Conservation (phyloP, 2,329 filamentous ascomycete species). For the Monilinia polystroma region DNA sequence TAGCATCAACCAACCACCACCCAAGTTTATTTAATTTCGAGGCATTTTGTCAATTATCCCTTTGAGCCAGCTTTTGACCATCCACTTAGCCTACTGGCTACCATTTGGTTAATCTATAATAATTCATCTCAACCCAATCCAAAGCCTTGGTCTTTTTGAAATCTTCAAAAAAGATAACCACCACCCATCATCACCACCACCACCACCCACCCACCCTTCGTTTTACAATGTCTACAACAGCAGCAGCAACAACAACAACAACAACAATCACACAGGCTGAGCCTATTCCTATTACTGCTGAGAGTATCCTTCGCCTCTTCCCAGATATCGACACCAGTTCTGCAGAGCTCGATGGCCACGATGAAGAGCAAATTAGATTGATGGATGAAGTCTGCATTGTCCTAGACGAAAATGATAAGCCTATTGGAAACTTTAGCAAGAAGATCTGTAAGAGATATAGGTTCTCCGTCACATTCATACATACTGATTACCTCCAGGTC, state of each 20-base stretch:
- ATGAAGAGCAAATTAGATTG: slow-evolving; percentile 94
- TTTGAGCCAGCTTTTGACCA: neutral
- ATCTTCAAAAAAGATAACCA: neutral
- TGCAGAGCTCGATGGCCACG: slow-evolving; percentile 81
- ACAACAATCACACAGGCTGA: slow-evolving; percentile 52
- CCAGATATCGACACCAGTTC: slow-evolving; percentile 73
- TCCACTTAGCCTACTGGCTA: no score
- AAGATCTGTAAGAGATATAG: slow-evolving; percentile 73
- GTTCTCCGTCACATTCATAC: slow-evolving; percentile 16
- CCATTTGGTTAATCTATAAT: no score
- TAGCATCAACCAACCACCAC: no score
- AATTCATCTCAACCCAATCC: no score
- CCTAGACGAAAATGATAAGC: slow-evolving; percentile 83
- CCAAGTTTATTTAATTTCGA: no score
- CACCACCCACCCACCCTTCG: neutral
- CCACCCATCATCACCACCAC: neutral
- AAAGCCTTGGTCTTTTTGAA: neutral
- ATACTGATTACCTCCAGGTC: slow-evolving; percentile 57
- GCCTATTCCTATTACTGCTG: slow-evolving; percentile 76
- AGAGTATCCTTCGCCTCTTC: slow-evolving; percentile 84
- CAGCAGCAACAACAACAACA: slow-evolving; percentile 35
- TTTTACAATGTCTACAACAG: slow-evolving; percentile 33
- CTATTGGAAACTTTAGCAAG: slow-evolving; percentile 96
- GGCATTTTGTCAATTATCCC: neutral
- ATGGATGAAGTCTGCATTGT: slow-evolving; percentile 99